phyloP scores from a whole-genome alignment of 2,329 filamentous ascomycete species.

The Phoma sp. region DNA sequence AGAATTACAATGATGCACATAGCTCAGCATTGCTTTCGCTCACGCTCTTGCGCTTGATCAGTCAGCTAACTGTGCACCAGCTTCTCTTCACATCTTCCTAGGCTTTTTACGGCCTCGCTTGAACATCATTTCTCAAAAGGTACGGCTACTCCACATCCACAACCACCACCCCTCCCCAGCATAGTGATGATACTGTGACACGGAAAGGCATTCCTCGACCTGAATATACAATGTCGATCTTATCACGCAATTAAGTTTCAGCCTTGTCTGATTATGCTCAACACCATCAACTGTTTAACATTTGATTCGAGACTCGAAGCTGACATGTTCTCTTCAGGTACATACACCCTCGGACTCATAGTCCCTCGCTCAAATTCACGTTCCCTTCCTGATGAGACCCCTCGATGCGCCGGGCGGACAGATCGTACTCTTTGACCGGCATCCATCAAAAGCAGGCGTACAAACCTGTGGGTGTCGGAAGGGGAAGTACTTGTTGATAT shows the following conservation, averaged over 20 bases:
- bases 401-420: constrained; percentile 75
- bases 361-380: constrained; percentile 4
- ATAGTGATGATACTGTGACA: constrained; percentile 69
- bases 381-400: constrained; percentile 62
- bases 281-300: constrained; percentile 18
- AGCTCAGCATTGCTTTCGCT: constrained; percentile 15
- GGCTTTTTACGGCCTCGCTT: not conserved
- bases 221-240: constrained; percentile 70
- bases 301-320: constrained; percentile 26
- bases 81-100: not conserved
- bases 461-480: constrained; percentile 67
- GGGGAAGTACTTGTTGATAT: constrained; percentile 71
- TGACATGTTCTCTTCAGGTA: constrained; percentile 44
- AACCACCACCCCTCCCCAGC: constrained; percentile 31
- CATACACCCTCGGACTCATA: constrained; percentile 27
- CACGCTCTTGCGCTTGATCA: not conserved
- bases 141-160: constrained; percentile 39
- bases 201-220: constrained; percentile 74
- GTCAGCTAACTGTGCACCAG: constrained; percentile 29
- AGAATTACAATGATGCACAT: constrained; percentile 65
- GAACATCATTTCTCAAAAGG: constrained; percentile 47
- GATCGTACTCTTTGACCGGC: constrained; percentile 61
- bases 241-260: constrained; percentile 69
- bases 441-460: constrained; percentile 65
- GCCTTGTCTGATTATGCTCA: constrained; percentile 68